A percentile compares a stretch with the other conserved stretches of the same genome.
These are phyloP conservation scores for Taphrina confusa DNA, from an alignment of 1,139 yeast genomes.

Conservation along the genomic window DNA sequence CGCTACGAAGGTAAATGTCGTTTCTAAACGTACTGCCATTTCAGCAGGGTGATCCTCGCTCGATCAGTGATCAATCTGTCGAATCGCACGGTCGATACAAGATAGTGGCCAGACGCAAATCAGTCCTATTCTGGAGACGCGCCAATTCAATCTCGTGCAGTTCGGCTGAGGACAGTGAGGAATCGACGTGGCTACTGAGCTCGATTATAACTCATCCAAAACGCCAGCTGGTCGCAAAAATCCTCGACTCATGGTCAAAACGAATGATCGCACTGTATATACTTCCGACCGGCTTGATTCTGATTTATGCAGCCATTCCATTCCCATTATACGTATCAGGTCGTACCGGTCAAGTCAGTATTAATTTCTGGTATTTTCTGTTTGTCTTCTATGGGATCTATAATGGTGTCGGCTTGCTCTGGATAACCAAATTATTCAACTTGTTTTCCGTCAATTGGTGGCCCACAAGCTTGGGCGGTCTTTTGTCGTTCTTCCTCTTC, in stretches of 20 bases:
- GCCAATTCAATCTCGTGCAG: neutral
- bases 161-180: conserved; percentile 3
- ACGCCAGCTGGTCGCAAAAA: conserved; percentile 5
- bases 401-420: conserved; percentile 38
- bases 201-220: conserved; percentile 23
- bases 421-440: conserved; percentile 38
- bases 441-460: conserved; percentile 39
- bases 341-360: neutral
- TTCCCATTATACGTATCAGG: conserved; percentile 17
- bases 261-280: conserved; percentile 21
- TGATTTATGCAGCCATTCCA: conserved; percentile 25
- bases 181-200: conserved; percentile 27
- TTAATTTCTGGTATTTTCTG: conserved; percentile 38
- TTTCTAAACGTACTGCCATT: conserved; percentile 37
- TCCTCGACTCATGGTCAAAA: conserved; percentile 22
- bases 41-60: conserved; percentile 34
- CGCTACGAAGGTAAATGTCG: too few species aligned
- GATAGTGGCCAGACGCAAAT: conserved; percentile 31
- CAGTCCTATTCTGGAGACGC: conserved; percentile 33
- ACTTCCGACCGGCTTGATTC: conserved; percentile 28
- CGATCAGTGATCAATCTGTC: neutral
- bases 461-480: conserved; percentile 36
- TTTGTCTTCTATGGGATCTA: conserved; percentile 38
- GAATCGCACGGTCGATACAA: conserved; percentile 28
- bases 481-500: conserved; percentile 34